Conservation (phyloP, 1,139 yeast species). For the Sugiyamaella pinicola region DNA sequence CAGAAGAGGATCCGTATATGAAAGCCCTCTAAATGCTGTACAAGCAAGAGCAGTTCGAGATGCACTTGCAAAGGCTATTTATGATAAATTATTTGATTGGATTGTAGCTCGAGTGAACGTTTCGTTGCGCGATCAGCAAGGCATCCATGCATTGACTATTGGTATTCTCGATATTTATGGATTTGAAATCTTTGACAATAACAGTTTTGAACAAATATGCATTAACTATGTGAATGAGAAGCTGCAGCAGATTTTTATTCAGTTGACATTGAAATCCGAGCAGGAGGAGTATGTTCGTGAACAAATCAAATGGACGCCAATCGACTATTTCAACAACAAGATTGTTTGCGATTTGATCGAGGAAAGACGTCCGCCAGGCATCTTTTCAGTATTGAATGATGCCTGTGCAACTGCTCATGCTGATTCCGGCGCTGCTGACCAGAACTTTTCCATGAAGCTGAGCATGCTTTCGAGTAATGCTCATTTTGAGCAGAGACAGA, state of each 20-base stretch:
- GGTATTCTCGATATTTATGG: slow-evolving; percentile 98
- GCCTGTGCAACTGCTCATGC: slow-evolving; percentile 99
- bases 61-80: slow-evolving; percentile 92
- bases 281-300: slow-evolving; percentile 97
- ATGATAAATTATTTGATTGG: slow-evolving; percentile 94
- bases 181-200: slow-evolving; percentile 94
- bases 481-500: slow-evolving; percentile 87
- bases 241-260: slow-evolving; percentile 94
- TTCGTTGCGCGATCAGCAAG: slow-evolving; percentile 57
- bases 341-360: slow-evolving; percentile 97
- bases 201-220: slow-evolving; percentile 95
- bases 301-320: slow-evolving; percentile 96
- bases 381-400: slow-evolving; percentile 95
- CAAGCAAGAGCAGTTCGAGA: slow-evolving; percentile 96
- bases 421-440: slow-evolving; percentile 95
- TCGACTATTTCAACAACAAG: slow-evolving; percentile 92
- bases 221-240: slow-evolving; percentile 97
- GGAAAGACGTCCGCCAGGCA: slow-evolving; percentile 92
- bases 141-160: slow-evolving; percentile 65
- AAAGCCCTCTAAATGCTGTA: slow-evolving; percentile 85
- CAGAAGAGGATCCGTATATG: slow-evolving; percentile 88
- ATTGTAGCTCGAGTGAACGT: slow-evolving; percentile 91
- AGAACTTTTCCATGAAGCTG: slow-evolving; percentile 89
- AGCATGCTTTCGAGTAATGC: slow-evolving; percentile 80
- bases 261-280: slow-evolving; percentile 91